Evolutionary conservation across 306 rosid species (phyloP), one percentile per base, ranked within the genome.

Genomic region (Quercus glauca): DNA sequence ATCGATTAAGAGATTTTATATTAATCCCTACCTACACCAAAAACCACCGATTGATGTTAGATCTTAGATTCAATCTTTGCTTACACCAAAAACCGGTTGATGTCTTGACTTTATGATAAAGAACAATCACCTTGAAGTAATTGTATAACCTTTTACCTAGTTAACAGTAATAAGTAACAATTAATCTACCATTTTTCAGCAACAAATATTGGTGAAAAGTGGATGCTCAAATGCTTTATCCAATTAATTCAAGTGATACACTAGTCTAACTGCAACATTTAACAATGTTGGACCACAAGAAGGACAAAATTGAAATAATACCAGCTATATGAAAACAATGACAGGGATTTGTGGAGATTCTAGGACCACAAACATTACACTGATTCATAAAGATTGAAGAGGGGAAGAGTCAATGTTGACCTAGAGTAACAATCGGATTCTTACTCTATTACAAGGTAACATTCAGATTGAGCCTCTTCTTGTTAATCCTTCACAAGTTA

Each of bases 361-460:
- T 21, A 60, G 71, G 78, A 64, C 85, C 78, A 64, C 76, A 57
- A 13, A 55, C 72, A 53, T 56, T 78, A 63, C 53, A 57, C 3
- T 68, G 28, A 11, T 43, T 68, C 19, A 5, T 56, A 35, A 6
- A 6, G 41, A 35, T 64, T 3, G 71, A 4, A 35, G 37, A 4
- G 15, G 67, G 49, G 1, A 8, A 7, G 23, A 2, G 12, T 67
- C 71, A 33, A 17, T 67, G 25, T 33, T 67, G 51, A 67, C 74
- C 41, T 72, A 52, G 15, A 60, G 14, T 74, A 70, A 6, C n/a
- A 58, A 43, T 35, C 41, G 9, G 9, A 35, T 6, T 35, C 41
- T 35, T 35, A 35, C 41, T 35, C 41, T 35, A 35, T 35, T 35
- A 35, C 0, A 35, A 35, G 9, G 41, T 35, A 35, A 6, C 8